Evolutionary conservation across 192 early-diverging fungal species (phyloP), one percentile per base, ranked within the genome.

Genomic region (Entophlyctis helioformis): DNA sequence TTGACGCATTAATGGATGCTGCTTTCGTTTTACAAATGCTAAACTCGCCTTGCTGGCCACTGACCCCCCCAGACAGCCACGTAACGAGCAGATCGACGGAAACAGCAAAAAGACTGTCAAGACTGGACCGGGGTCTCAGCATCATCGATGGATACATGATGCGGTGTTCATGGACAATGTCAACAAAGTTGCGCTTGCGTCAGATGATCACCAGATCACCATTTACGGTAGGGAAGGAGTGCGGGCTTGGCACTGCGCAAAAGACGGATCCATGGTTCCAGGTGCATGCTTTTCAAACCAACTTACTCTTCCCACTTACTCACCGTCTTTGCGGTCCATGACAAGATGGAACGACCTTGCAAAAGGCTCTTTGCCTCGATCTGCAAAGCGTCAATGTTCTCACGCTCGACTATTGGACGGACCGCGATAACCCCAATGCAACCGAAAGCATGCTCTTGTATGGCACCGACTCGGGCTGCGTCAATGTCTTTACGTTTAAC

Each of bases 61-160:
- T n/a, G n/a, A n/a, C n/a, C n/a, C n/a, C n/a, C n/a, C n/a, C n/a
- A n/a, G n/a, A n/a, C n/a, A n/a, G n/a, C n/a, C n/a, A n/a, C n/a
- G n/a, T n/a, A n/a, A n/a, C n/a, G n/a, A n/a, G n/a, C n/a, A n/a
- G n/a, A n/a, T n/a, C n/a, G n/a, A n/a, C n/a, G n/a, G n/a, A n/a
- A n/a, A n/a, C n/a, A n/a, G n/a, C n/a, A n/a, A n/a, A n/a, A n/a
- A n/a, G n/a, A n/a, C n/a, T n/a, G n/a, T n/a, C n/a, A n/a, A n/a
- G n/a, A n/a, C n/a, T n/a, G n/a, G n/a, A n/a, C n/a, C n/a, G n/a
- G n/a, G n/a, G n/a, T n/a, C n/a, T n/a, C n/a, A n/a, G n/a, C n/a
- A n/a, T n/a, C n/a, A n/a, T n/a, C n/a, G n/a, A n/a, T 76, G 73
- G 73, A 55, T 72, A 1, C 62, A 71, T 34, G 69, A 68, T 38